phyloP scores from a whole-genome alignment of 169 alveolate species.

The Toxoplasma gondii region DNA sequence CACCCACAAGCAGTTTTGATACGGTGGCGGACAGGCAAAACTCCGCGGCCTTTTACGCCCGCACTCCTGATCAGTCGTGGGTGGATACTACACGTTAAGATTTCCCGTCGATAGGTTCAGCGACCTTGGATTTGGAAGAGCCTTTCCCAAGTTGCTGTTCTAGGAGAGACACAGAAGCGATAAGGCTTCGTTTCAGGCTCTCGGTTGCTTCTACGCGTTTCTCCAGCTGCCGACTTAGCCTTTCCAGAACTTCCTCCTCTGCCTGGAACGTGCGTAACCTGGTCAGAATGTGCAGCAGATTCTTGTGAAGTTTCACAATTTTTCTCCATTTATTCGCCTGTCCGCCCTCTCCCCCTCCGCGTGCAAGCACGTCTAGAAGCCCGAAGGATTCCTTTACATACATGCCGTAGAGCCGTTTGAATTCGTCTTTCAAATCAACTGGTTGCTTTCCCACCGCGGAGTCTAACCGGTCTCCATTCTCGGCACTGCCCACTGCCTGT shows the following conservation, averaged over 20 bases:
- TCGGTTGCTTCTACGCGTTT: conserved; percentile 53
- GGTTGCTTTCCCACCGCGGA: not conserved
- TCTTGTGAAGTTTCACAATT: conserved; percentile 13
- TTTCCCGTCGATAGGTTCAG: too few species aligned
- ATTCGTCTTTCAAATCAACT: conserved; percentile 21
- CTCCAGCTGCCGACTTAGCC: conserved; percentile 46
- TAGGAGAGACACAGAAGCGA: not conserved
- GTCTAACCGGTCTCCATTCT: not conserved
- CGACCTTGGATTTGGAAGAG: too few species aligned
- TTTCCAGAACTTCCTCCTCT: conserved; percentile 45
- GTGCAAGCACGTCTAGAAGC: conserved; percentile 29
- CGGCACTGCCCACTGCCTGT: not conserved
- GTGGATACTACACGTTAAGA: too few species aligned
- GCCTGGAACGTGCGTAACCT: conserved; percentile 53
- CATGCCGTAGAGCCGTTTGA: conserved; percentile 2
- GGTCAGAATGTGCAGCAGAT: conserved; percentile 47
- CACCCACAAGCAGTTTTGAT: too few species aligned
- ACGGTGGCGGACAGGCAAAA: too few species aligned
- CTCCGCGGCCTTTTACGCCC: too few species aligned
- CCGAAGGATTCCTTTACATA: conserved; percentile 17
- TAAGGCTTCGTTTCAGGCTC: conserved; percentile 2
- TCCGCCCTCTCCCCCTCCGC: conserved; percentile 20
- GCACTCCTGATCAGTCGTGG: too few species aligned
- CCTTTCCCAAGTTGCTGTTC: not conserved
- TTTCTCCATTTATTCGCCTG: conserved; percentile 25